Evolutionary conservation across 768 basidiomycete species (phyloP).

Genomic region (Clitopilus hobsonii): DNA sequence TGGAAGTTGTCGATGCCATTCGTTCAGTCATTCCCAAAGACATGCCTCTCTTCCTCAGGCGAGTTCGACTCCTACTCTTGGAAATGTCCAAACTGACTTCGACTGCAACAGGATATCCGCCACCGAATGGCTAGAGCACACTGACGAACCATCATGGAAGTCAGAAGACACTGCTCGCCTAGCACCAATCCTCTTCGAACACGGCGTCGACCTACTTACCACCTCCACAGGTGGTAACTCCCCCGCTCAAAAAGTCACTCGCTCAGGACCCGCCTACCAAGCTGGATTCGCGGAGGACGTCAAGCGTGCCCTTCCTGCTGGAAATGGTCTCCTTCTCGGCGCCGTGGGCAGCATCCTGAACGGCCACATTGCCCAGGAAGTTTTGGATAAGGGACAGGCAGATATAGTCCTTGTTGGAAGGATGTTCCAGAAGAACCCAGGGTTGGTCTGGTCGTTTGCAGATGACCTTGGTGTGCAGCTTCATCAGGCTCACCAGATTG

Average conservation of each 20-base stretch:
- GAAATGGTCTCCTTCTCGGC: slow-evolving; percentile 36
- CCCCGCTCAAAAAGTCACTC: slow-evolving; percentile 30
- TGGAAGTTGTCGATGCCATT: slow-evolving; percentile 63
- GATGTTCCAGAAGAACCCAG: slow-evolving; percentile 60
- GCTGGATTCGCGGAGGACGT: slow-evolving; percentile 50
- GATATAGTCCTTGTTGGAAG: slow-evolving; percentile 55
- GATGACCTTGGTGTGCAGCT: slow-evolving; percentile 49
- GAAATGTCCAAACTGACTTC: background rate
- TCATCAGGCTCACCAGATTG: slow-evolving; percentile 46
- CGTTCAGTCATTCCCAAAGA: slow-evolving; percentile 52
- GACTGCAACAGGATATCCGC: slow-evolving; percentile 50
- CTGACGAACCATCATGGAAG: slow-evolving; percentile 63
- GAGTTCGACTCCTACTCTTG: slow-evolving; percentile 9
- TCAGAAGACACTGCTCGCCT: slow-evolving; percentile 63
- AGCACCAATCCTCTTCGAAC: slow-evolving; percentile 50
- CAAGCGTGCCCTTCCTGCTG: slow-evolving; percentile 37
- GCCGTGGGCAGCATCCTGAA: slow-evolving; percentile 51
- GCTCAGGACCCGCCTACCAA: slow-evolving; percentile 41
- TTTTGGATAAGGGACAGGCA: slow-evolving; percentile 52
- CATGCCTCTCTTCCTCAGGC: slow-evolving; percentile 74
- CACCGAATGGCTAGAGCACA: slow-evolving; percentile 68
- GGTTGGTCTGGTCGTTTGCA: slow-evolving; percentile 45
- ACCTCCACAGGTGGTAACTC: slow-evolving; percentile 63
- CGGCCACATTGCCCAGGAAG: slow-evolving; percentile 50
- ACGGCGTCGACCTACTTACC: slow-evolving; percentile 75